Base-by-base conservation (phyloP, 2,329 filamentous ascomycete genomes). In the Cercospora sp. region DNA sequence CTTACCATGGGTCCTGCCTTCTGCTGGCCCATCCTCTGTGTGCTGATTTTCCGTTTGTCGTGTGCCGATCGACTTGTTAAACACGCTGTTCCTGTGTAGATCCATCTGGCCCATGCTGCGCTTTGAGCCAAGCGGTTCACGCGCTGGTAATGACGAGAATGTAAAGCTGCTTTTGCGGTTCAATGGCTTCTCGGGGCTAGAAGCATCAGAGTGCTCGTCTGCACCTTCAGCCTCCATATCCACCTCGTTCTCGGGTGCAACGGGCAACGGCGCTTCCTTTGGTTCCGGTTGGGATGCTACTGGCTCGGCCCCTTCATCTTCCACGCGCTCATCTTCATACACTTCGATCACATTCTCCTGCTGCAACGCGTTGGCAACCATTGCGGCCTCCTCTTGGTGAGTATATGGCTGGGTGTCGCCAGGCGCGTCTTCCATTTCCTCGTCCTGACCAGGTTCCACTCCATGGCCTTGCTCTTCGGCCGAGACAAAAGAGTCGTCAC, bases 151-250 rank as follows among this genome's bases (percentile, higher is more conserved):
- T 18, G 95, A 93, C 42, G 95, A 93, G 81, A 99, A 98, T 68
- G 91, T 97, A 68, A 99, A 85, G 78, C 94, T 98, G 80, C 94
- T 97, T 84, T 98, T 98, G 68, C 94, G 90, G 72, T 96, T 87
- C 31, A 92, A 84, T 1, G 91, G 90, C 72, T 92, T 86, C 60
- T 91, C 88, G 0, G 91, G 91, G 73, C 90, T 94, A 0, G 91
- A 92, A 0, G 83, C 64, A 42, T 74, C 73, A 8, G 69, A 81
- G 80, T 69, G 86, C 13, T 69, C 69, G 10, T 69, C 72, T 58
- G 74, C 86, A 45, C 87, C 85, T 58, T 75, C 74, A 12, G 65
- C 61, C 18, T 69, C 69, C 51, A 81, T 79, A 13, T 80, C 77
- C 28, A 81, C 78, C 23, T 80, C 78, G 8, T 76, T 69, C 3